Percentiles rank a stretch among this genome's conserved stretches.
Evolutionary conservation across 257 asterid species (phyloP).

Genomic region (Solanum chiquidenum): DNA sequence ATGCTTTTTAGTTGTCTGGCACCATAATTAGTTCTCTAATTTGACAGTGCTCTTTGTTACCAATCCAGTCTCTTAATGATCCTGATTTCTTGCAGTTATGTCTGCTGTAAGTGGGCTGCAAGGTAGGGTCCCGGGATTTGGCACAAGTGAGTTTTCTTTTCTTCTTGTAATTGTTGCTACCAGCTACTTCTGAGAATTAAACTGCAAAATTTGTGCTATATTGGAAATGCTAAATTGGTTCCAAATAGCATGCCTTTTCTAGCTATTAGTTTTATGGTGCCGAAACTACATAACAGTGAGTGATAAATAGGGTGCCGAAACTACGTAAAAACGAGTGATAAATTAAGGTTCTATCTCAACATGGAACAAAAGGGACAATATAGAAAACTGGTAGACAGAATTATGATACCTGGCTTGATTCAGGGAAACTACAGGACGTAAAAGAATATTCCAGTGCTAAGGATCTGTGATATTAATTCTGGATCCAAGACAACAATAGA

Average conservation of each 20-base stretch:
- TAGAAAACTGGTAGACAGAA: background rate
- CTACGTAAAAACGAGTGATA: background rate
- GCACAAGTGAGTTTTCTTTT: slow-evolving; percentile 48
- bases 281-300: background rate
- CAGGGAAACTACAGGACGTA: background rate
- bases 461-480: background rate
- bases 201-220: background rate
- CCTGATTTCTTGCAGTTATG: slow-evolving; percentile 59
- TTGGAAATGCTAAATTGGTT: background rate
- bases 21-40: background rate
- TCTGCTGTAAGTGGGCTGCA: slow-evolving; percentile 94
- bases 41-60: background rate
- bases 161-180: background rate
- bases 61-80: background rate
- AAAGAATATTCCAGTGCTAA: background rate
- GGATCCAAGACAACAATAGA: background rate
- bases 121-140: slow-evolving; percentile 78
- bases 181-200: background rate
- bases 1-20: background rate
- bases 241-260: background rate
- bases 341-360: background rate
- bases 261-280: background rate
- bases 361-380: background rate
- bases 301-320: background rate
- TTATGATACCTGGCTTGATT: background rate